These are phyloP conservation scores for Capronia coronata DNA, from an alignment of 2,329 filamentous ascomycete species.

Conservation along the genomic window DNA sequence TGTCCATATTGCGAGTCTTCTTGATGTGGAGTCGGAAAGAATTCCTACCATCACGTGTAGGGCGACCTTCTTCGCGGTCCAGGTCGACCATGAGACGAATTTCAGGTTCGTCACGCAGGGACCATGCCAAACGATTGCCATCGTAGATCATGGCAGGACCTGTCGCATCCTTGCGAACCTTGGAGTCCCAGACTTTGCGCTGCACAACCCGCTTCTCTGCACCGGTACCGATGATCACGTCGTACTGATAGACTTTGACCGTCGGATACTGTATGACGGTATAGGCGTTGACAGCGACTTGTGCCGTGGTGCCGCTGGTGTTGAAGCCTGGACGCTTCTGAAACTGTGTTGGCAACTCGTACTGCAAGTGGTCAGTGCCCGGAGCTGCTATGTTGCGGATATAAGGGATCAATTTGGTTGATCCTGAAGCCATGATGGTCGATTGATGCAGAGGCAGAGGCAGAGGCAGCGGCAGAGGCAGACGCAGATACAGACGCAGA, in stretches of 20 bases:
- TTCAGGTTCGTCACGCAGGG: constrained; percentile 37
- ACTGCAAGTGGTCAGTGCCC: constrained; percentile 32
- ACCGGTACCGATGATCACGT: constrained; percentile 63
- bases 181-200: constrained; percentile 69
- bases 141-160: constrained; percentile 66
- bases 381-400: constrained; percentile 29
- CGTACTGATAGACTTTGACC: constrained; percentile 70
- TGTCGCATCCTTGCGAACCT: constrained; percentile 52
- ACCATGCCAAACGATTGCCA: constrained; percentile 80
- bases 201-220: constrained; percentile 60
- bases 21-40: constrained; percentile 57
- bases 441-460: neutral
- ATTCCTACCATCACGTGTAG: constrained; percentile 41
- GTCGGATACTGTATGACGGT: constrained; percentile 56
- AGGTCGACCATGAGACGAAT: constrained; percentile 62
- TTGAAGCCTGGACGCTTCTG: constrained; percentile 52
- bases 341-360: constrained; percentile 32
- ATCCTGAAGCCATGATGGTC: neutral
- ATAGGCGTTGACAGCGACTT: constrained; percentile 66
- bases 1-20: constrained; percentile 60
- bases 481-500: too few species aligned
- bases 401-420: constrained; percentile 7
- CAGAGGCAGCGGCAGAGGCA: too few species aligned
- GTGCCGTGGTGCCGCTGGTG: constrained; percentile 49
- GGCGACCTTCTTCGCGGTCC: constrained; percentile 54